Percentiles rank a stretch among this genome's conserved stretches.
Evolutionary conservation across 805 yeast genomes (phyloP).

Genomic region (Wickerhamiella qilinensis): DNA sequence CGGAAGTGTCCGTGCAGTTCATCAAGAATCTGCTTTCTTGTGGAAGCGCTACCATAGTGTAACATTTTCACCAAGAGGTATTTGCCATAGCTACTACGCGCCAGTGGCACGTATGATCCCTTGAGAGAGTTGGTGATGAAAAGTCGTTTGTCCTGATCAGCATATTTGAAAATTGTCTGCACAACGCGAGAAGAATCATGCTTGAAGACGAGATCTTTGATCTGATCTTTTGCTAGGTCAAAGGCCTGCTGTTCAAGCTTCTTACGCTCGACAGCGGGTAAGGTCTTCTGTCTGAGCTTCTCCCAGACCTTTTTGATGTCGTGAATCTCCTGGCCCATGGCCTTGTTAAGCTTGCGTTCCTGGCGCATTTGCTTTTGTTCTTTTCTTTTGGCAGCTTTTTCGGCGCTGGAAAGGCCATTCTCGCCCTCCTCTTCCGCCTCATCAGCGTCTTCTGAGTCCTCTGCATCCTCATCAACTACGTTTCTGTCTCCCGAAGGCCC

Average conservation of each 20-base stretch:
- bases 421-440: constrained; percentile 6
- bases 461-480: constrained; percentile 9
- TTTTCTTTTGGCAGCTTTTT: constrained; percentile 39
- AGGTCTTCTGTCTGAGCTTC: constrained; percentile 62
- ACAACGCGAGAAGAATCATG: constrained; percentile 95
- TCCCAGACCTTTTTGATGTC: constrained; percentile 84
- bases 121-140: constrained; percentile 49
- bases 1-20: constrained; percentile 85
- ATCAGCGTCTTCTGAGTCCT: constrained; percentile 10
- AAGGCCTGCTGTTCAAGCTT: constrained; percentile 72
- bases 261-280: constrained; percentile 61
- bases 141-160: constrained; percentile 64
- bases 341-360: constrained; percentile 77
- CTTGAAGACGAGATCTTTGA: constrained; percentile 75
- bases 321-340: constrained; percentile 74
- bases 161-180: constrained; percentile 80
- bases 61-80: constrained; percentile 73
- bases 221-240: constrained; percentile 60
- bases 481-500: too few species aligned
- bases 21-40: constrained; percentile 56
- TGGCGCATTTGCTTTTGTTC: constrained; percentile 65
- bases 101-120: constrained; percentile 64
- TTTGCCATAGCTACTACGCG: constrained; percentile 88
- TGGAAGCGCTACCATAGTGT: constrained; percentile 79
- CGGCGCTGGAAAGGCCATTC: constrained; percentile 9